Evolutionary conservation across 345 rosid species (phyloP), one percentile per base, ranked within the genome.

Genomic region (Aethionema arabicum): DNA sequence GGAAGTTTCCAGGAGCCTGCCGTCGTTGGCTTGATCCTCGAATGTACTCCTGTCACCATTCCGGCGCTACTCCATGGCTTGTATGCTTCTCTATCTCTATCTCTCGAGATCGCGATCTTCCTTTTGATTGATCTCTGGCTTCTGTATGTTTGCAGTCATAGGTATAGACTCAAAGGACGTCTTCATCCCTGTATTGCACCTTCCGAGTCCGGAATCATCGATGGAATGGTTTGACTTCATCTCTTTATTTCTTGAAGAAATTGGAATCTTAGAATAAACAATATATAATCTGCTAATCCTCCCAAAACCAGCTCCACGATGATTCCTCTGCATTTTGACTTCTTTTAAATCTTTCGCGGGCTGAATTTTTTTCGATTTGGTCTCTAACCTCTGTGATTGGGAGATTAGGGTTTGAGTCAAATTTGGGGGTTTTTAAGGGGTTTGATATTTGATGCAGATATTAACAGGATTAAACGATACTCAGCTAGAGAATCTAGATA

Each of bases 161-260:
- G 89, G 61, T 90, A 84, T 51, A 84, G 92, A 78, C 80, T 93
- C 45, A 80, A 79, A 74, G 99, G 83, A 2, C 88, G 97, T 8
- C 84, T 90, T 45, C 86, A 90, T 81, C 89, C 99, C 0, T 92
- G 95, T 56, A 87, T 93, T 56, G 67, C 85, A 5, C 92, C 92
- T 2, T 74, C 74, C 3, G 78, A 74, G 13, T 82, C 60, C 42
- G 68, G 74, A 65, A 40, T 63, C 3, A 80, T 90, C 38, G 59
- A 63, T 0, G 96, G 97, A 69, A 84, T 51, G 84, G 98, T 82
- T 14, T 31, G 4, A 1, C 14, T 36, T 46, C 32, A 41, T 41
- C 29, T 58, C 38, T 35, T 35, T 8, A 2, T 0, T 35, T 8
- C 27, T 1, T 21, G 27, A 2, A 21, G 27, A 21, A 21, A 21